Conservation (phyloP, 1,139 yeast genomes). For the Blastobotrys elegans region DNA sequence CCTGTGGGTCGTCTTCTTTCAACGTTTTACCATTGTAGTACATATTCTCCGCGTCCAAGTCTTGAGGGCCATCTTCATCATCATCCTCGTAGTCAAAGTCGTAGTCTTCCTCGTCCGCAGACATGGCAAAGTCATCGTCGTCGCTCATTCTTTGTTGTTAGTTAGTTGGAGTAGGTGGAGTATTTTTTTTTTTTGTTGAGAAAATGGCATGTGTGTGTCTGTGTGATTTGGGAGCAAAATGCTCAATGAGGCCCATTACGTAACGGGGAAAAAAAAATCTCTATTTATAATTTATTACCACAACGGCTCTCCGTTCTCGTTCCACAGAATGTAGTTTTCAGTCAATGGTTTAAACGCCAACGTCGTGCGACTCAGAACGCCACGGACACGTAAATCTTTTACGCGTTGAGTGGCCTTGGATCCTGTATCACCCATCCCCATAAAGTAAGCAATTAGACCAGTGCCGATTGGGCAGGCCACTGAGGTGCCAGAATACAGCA, state of each 20-base stretch:
- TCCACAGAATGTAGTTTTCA: constrained; percentile 39
- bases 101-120: constrained; percentile 51
- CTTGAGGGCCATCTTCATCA: constrained; percentile 32
- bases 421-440: constrained; percentile 58
- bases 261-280: not conserved
- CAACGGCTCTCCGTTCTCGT: constrained; percentile 38
- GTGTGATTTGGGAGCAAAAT: no score
- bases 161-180: no score
- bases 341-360: constrained; percentile 35
- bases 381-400: constrained; percentile 22
- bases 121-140: constrained; percentile 49
- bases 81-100: constrained; percentile 66
- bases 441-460: constrained; percentile 61
- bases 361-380: constrained; percentile 30
- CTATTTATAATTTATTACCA: no score
- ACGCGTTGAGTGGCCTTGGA: constrained; percentile 35
- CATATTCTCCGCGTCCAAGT: constrained; percentile 39
- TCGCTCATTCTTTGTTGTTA: constrained; percentile 47
- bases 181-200: not conserved
- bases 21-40: constrained; percentile 57
- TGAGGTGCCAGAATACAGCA: constrained; percentile 69
- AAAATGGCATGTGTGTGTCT: not conserved
- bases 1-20: constrained; percentile 54
- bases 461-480: constrained; percentile 82
- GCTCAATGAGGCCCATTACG: no score